phyloP scores from a whole-genome alignment of 1,284 basidiomycete genomes.

The Leccinum proliferum region DNA sequence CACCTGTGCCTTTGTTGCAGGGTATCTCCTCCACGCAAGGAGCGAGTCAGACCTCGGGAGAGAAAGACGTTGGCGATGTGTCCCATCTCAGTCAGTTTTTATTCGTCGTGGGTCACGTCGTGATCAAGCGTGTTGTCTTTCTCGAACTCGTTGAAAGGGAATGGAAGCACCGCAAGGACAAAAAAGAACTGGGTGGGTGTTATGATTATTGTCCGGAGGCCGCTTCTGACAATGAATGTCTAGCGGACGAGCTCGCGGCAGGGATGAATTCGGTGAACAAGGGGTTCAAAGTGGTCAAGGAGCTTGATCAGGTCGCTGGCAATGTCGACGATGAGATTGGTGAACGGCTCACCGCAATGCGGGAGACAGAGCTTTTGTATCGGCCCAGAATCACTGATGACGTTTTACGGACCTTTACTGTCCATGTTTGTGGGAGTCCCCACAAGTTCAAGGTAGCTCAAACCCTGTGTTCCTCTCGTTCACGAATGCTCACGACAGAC shows the following conservation, averaged over 20 bases:
- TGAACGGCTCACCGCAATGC: constrained; percentile 78
- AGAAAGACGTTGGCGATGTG: constrained; percentile 65
- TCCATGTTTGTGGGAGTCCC: constrained; percentile 85
- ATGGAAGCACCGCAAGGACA: constrained; percentile 94
- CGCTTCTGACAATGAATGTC: background rate
- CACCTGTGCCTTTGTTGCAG: constrained; percentile 16
- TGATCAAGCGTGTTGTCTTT: constrained; percentile 97
- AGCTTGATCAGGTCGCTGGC: constrained; percentile 95
- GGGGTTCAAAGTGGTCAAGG: constrained; percentile 68
- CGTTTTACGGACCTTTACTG: constrained; percentile 88
- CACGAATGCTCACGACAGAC: constrained; percentile 6
- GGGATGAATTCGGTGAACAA: constrained; percentile 32
- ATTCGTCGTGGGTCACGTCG: constrained; percentile 94
- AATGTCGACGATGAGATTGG: constrained; percentile 99
- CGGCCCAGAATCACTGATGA: constrained; percentile 78
- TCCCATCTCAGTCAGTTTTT: constrained; percentile 89
- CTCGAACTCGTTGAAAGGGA: constrained; percentile 97
- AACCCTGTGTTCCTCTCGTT: background rate
- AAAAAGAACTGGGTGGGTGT: constrained; percentile 67
- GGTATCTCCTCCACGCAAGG: constrained; percentile 7
- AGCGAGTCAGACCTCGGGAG: constrained; percentile 18
- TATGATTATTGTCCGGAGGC: background rate
- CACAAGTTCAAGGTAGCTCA: constrained; percentile 74
- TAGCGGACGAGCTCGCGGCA: constrained; percentile 54
- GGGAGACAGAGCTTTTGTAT: constrained; percentile 87